Conservation (phyloP, 139 green algal species). For the Micromonas commoda region DNA sequence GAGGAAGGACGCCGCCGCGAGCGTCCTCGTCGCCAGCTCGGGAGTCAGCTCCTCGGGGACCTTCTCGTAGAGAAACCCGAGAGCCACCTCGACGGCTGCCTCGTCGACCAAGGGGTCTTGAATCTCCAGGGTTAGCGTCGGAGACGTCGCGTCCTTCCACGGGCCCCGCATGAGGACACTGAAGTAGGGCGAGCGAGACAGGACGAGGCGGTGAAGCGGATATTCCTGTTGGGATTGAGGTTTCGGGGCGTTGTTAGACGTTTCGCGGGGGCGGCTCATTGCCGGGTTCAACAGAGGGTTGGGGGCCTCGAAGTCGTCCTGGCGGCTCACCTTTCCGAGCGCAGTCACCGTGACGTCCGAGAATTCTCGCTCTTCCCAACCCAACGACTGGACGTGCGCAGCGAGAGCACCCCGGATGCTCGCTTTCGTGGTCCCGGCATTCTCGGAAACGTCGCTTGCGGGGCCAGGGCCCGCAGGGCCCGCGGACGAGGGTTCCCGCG, state of each 20-base stretch:
- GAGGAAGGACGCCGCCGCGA: conserved; percentile 1
- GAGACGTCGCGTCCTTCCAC: neutral
- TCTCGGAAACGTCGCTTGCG: too few relatives aligned
- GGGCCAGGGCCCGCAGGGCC: too few relatives aligned
- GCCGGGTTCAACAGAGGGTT: too few relatives aligned
- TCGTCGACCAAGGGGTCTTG: neutral
- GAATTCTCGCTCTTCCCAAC: conserved; percentile 4
- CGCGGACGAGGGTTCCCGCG: too few relatives aligned
- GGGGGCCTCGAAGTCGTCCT: too few relatives aligned
- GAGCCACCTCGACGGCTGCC: neutral
- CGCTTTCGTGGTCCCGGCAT: too few relatives aligned
- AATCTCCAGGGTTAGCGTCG: neutral
- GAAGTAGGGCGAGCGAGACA: conserved; percentile 9
- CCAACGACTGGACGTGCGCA: neutral
- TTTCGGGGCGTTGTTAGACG: too few relatives aligned
- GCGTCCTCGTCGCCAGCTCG: neutral
- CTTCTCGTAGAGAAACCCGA: neutral
- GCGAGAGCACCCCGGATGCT: too few relatives aligned
- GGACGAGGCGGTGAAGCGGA: neutral
- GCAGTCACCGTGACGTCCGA: neutral
- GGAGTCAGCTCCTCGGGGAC: neutral
- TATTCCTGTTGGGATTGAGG: neutral
- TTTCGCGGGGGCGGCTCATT: too few relatives aligned
- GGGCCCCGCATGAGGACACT: neutral
- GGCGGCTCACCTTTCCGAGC: neutral